Conservation (phyloP, 495 filamentous ascomycete species). For the Penicillium paradoxum region DNA sequence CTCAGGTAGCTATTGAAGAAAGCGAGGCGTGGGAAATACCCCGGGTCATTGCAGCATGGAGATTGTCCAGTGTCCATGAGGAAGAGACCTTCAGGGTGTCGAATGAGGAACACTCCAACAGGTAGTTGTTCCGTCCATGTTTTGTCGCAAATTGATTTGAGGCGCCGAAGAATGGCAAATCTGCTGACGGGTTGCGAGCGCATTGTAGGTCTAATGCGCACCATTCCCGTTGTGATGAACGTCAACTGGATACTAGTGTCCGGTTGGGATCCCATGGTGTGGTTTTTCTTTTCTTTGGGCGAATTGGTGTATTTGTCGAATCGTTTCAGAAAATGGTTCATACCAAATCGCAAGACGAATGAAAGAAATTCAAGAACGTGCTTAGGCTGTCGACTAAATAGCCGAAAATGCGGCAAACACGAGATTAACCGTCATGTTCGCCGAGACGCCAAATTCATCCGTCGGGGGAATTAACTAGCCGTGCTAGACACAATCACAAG, state of each 20-base stretch:
- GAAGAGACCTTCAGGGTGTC: slow-evolving; percentile 25
- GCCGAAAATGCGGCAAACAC: background rate
- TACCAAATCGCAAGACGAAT: background rate
- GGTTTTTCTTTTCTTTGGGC: background rate
- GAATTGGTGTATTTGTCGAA: background rate
- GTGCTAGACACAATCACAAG: background rate
- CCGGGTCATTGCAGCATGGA: slow-evolving; percentile 21
- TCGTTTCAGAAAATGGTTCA: background rate
- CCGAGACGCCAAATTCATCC: background rate
- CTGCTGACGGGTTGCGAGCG: slow-evolving; percentile 21
- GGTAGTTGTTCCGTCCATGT: slow-evolving; percentile 23
- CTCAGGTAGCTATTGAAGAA: slow-evolving; percentile 10
- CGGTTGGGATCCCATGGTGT: background rate
- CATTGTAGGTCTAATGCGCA: slow-evolving; percentile 20
- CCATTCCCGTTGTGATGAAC: slow-evolving; percentile 22
- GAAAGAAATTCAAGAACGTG: background rate
- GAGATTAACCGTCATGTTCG: background rate
- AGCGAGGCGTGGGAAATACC: slow-evolving; percentile 23
- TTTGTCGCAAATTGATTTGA: slow-evolving; percentile 19
- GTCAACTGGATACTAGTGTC: slow-evolving; percentile 9
- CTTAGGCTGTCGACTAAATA: background rate
- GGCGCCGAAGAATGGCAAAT: slow-evolving; percentile 19
- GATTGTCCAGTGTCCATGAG: slow-evolving; percentile 33
- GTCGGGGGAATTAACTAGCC: background rate
- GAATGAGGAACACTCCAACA: slow-evolving; percentile 27